These are phyloP conservation scores for Hemileccinum hortonii DNA, from an alignment of 1,284 basidiomycete genomes.

Conservation along the genomic window DNA sequence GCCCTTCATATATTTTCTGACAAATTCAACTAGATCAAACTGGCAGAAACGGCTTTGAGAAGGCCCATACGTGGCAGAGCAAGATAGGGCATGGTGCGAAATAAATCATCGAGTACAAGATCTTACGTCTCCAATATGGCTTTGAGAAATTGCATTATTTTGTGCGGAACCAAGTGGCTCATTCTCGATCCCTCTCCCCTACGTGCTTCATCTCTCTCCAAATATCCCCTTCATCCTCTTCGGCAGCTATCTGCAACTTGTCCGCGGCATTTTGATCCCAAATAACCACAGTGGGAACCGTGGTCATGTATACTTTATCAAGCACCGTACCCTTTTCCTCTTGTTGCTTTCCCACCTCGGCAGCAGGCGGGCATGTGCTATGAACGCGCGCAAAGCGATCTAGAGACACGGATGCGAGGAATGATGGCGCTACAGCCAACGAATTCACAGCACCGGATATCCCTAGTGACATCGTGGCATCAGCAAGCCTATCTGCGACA, in stretches of 20 bases:
- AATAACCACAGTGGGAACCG: slow-evolving; percentile 59
- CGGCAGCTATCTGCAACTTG: slow-evolving; percentile 4
- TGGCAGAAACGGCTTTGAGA: slow-evolving; percentile 87
- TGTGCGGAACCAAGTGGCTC: not conserved
- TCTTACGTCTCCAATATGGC: not conserved
- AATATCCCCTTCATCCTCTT: slow-evolving; percentile 30
- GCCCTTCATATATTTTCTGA: not conserved
- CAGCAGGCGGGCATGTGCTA: slow-evolving; percentile 57
- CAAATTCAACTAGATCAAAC: slow-evolving; percentile 52
- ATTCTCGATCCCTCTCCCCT: slow-evolving; percentile 35
- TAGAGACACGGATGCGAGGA: slow-evolving; percentile 59
- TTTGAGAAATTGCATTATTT: slow-evolving; percentile 1
- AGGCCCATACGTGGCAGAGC: slow-evolving; percentile 84
- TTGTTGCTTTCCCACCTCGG: slow-evolving; percentile 50
- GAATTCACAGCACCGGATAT: slow-evolving; percentile 69
- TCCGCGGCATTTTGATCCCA: slow-evolving; percentile 47
- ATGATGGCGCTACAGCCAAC: slow-evolving; percentile 50
- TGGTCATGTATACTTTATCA: slow-evolving; percentile 68
- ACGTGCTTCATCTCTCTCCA: slow-evolving; percentile 53
- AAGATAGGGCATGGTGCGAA: slow-evolving; percentile 58
- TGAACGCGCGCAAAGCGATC: slow-evolving; percentile 79
- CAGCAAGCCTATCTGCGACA: slow-evolving; percentile 4
- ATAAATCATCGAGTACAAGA: not conserved
- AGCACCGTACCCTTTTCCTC: slow-evolving; percentile 66
- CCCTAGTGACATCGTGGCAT: slow-evolving; percentile 40